phyloP scores from a whole-genome alignment of 2,329 filamentous ascomycete species.

The Ascochyta lentis region DNA sequence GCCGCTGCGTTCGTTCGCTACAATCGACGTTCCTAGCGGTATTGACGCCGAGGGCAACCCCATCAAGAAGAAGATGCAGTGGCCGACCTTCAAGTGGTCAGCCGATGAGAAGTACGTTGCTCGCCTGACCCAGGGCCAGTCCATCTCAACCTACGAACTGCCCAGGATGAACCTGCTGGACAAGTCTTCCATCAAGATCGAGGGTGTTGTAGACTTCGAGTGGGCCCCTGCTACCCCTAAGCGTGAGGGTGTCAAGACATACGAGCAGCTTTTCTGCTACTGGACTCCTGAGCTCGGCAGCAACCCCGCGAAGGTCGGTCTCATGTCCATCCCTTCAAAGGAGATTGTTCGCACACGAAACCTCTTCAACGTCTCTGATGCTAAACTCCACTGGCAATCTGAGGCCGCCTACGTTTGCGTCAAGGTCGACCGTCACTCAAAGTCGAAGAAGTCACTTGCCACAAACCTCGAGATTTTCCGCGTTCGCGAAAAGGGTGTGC shows the following conservation, averaged over 20 bases:
- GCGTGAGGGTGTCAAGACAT: constrained; percentile 84
- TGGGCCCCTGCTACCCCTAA: constrained; percentile 87
- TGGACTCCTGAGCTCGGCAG: constrained; percentile 98
- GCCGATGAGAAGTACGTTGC: constrained; percentile 97
- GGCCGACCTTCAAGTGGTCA: constrained; percentile 99
- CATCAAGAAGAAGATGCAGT: constrained; percentile 90
- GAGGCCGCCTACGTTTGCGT: constrained; percentile 93
- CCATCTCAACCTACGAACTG: constrained; percentile 89
- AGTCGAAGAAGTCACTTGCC: constrained; percentile 97
- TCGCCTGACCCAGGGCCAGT: constrained; percentile 83
- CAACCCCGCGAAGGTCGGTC: constrained; percentile 94
- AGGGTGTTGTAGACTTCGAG: constrained; percentile 96
- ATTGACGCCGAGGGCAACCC: constrained; percentile 68
- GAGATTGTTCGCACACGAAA: constrained; percentile 93
- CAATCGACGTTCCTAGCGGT: constrained; percentile 77
- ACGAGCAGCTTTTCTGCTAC: constrained; percentile 97
- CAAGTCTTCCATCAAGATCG: constrained; percentile 93
- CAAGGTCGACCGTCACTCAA: constrained; percentile 98
- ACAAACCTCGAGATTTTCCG: constrained; percentile 99
- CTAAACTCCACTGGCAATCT: constrained; percentile 98
- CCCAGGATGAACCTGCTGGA: constrained; percentile 89
- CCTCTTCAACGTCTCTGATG: constrained; percentile 96
- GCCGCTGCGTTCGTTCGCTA: constrained; percentile 91
- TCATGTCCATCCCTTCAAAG: constrained; percentile 96
- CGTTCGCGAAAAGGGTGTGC: constrained; percentile 94